Evolutionary conservation across 495 filamentous ascomycete species (phyloP).

Genomic region (Lepraria neglecta): DNA sequence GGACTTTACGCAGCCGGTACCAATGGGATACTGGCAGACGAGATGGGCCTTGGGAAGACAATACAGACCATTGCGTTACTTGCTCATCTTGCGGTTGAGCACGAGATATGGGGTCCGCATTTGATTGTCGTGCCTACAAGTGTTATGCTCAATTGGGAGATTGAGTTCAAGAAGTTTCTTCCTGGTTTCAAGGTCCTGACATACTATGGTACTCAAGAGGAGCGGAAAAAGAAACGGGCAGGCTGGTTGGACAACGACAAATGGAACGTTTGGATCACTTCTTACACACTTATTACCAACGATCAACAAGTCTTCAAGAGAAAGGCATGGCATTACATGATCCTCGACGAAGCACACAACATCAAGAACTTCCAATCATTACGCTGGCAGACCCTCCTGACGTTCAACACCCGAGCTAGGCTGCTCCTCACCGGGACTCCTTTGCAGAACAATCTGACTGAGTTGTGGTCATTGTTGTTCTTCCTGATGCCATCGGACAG

Average conservation of each 20-base stretch:
- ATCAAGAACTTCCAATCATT: conserved; percentile 99
- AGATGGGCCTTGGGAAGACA: conserved; percentile 98
- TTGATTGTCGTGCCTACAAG: conserved; percentile 94
- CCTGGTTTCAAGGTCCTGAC: conserved; percentile 97
- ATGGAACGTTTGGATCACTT: conserved; percentile 96
- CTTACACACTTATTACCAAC: conserved; percentile 90
- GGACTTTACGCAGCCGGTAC: conserved; percentile 84
- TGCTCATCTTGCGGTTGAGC: conserved; percentile 85
- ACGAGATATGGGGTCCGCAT: conserved; percentile 93
- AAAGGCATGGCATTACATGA: conserved; percentile 95
- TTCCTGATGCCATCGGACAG: conserved; percentile 90
- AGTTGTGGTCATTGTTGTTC: conserved; percentile 94
- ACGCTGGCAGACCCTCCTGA: conserved; percentile 89
- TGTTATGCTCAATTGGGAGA: conserved; percentile 99
- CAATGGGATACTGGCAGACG: conserved; percentile 97
- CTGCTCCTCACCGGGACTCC: conserved; percentile 92
- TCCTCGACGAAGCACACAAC: conserved; percentile 97
- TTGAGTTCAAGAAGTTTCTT: conserved; percentile 99
- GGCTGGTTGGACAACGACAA: conserved; percentile 86
- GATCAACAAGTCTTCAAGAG: conserved; percentile 91
- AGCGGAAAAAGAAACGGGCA: conserved; percentile 80
- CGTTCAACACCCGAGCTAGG: conserved; percentile 79
- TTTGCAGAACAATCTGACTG: conserved; percentile 92
- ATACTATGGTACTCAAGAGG: conserved; percentile 90
- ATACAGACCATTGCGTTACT: conserved; percentile 96